Percentiles rank a stretch among this genome's conserved stretches.
Evolutionary conservation across 2,329 filamentous ascomycete genomes (phyloP).

Genomic region (Colletotrichum orbiculare): DNA sequence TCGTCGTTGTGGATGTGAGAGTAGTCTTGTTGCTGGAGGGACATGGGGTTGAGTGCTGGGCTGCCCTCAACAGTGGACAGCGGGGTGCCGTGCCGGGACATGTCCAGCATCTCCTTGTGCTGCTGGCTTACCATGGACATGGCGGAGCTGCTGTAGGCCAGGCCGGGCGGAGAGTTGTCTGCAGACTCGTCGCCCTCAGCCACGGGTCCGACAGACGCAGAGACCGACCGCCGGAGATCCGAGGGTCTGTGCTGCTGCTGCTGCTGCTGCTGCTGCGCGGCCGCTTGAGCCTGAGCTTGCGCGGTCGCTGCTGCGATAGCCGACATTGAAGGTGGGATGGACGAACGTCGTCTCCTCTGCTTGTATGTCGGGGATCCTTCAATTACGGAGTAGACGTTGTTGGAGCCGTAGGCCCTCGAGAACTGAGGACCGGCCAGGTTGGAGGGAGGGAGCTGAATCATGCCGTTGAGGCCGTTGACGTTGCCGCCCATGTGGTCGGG

Average conservation of each 20-base stretch:
- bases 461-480: conserved; percentile 81
- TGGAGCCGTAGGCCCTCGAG: conserved; percentile 75
- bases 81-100: conserved; percentile 93
- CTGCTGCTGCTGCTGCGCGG: conserved; percentile 27
- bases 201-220: conserved; percentile 84
- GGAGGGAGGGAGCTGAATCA: conserved; percentile 90
- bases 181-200: conserved; percentile 82
- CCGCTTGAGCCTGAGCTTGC: conserved; percentile 62
- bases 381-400: conserved; percentile 93
- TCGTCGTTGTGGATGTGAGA: conserved; percentile 72
- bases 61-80: conserved; percentile 86
- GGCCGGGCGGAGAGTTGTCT: conserved; percentile 81
- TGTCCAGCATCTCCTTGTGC: conserved; percentile 81
- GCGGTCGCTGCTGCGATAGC: conserved; percentile 75
- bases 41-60: conserved; percentile 77
- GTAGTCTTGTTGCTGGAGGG: conserved; percentile 76
- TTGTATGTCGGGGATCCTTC: conserved; percentile 99
- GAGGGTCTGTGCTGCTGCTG: conserved; percentile 75
- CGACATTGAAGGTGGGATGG: conserved; percentile 83
- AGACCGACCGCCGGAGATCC: conserved; percentile 91
- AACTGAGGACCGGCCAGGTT: conserved; percentile 86
- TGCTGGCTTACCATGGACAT: conserved; percentile 74
- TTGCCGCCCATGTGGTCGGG: conserved; percentile 83
- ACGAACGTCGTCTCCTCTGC: conserved; percentile 92
- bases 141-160: conserved; percentile 77